Evolutionary conservation across 2,329 filamentous ascomycete species (phyloP).

Genomic region (Dactylellina parvicollis): DNA sequence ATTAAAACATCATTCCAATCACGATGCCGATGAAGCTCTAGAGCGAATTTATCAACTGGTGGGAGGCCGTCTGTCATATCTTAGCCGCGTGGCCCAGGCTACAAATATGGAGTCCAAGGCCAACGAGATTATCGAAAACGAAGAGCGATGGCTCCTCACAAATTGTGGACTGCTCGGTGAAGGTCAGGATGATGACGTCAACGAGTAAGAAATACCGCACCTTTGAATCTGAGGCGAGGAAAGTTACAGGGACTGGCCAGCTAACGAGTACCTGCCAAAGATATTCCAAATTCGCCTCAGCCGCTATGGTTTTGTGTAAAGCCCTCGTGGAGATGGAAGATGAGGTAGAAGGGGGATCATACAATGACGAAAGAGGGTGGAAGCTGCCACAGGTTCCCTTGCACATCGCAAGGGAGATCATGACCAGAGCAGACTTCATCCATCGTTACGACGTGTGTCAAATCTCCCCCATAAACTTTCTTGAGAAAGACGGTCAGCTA

Average conservation of each 20-base stretch:
- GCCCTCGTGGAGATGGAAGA: constrained; percentile 86
- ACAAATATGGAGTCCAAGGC: constrained; percentile 81
- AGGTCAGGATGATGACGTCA: constrained; percentile 94
- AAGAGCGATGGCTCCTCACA: constrained; percentile 82
- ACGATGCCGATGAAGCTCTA: constrained; percentile 67
- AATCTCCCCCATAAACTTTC: neutral
- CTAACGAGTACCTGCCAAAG: constrained; percentile 9
- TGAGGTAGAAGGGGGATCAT: constrained; percentile 64
- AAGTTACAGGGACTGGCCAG: too few relatives aligned
- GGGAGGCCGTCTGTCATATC: constrained; percentile 85
- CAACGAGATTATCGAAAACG: constrained; percentile 74
- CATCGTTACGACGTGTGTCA: constrained; percentile 75
- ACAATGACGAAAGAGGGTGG: constrained; percentile 72
- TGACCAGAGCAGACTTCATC: constrained; percentile 96
- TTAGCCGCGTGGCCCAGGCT: constrained; percentile 90
- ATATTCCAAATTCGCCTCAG: constrained; percentile 66
- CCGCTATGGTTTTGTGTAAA: constrained; percentile 90
- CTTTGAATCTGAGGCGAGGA: too few relatives aligned
- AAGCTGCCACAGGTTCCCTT: constrained; percentile 83
- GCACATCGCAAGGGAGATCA: constrained; percentile 85
- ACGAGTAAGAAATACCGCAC: constrained; percentile 71
- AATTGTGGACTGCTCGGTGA: constrained; percentile 79
- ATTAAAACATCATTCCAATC: constrained; percentile 77
- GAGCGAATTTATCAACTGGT: constrained; percentile 85
- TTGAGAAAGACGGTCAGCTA: too few relatives aligned